Evolutionary conservation across 768 basidiomycete genomes (phyloP), one percentile per base, ranked within the genome.

Genomic region (Pleurotus ostreatus): DNA sequence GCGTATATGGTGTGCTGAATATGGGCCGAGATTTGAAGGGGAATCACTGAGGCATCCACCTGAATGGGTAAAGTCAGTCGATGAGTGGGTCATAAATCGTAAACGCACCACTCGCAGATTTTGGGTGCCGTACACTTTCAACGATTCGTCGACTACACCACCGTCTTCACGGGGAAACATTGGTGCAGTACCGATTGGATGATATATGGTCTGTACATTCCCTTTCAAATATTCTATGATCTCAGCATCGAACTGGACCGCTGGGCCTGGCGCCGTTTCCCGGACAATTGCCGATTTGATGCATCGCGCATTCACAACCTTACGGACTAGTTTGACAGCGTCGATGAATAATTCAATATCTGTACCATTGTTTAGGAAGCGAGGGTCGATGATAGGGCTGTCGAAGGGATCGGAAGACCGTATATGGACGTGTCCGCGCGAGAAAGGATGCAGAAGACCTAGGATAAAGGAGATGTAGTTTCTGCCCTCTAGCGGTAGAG

Each of bases 391-490:
- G 0, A 6, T 44, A 4, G 67, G 66, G 3, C 34, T 25, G 2
- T 39, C 55, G 2, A 59, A 56, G 0, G 62, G 64, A 39, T 68
- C 60, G 4, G 51, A 3, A 16, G 64, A 63, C 3, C 37, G 5
- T 20, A 68, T 66, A 41, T 69, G 68, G 38, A 79, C 68, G 4
- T 65, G 66, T n/a, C 80, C 80, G 11, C 72, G 65, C 30, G 70
- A 69, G 58, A 73, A 67, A 4, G 75, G 71, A 58, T 72, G 74
- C 49, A 70, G 69, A 1, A 73, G 59, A 15, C 56, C 53, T 5
- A 61, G 4, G 12, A 60, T 16, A 5, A 66, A 38, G 0, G 67
- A 60, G 22, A 55, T 54, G 39, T 70, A 70, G 12, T 48, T 58
- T 30, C 60, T 64, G 1, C 67, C 66, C 3, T 46, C 40, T 34